Conservation (phyloP, 2,329 filamentous ascomycete genomes). For the Nemania sp. region DNA sequence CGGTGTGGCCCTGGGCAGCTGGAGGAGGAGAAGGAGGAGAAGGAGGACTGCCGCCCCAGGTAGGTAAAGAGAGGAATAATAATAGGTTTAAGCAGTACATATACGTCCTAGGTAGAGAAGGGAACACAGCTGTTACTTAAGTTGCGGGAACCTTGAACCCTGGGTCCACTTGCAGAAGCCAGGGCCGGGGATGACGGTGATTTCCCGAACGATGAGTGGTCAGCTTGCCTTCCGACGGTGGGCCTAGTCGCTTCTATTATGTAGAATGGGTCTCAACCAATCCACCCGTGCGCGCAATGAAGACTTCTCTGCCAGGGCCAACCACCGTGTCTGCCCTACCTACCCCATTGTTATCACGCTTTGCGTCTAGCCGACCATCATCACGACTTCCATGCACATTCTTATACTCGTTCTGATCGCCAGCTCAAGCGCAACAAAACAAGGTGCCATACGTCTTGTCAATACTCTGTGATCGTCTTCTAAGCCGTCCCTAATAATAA, state of each 20-base stretch:
- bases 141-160: constrained; percentile 29
- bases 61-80: constrained; percentile 2
- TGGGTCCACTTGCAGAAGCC: constrained; percentile 30
- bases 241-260: constrained; percentile 30
- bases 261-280: constrained; percentile 39
- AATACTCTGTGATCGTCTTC: constrained; percentile 25
- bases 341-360: constrained; percentile 36
- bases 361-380: constrained; percentile 24
- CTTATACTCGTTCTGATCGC: constrained; percentile 68
- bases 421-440: constrained; percentile 43
- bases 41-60: background rate
- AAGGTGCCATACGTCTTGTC: constrained; percentile 40
- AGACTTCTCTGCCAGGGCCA: constrained; percentile 29
- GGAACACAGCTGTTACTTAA: constrained; percentile 21
- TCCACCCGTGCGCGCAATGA: constrained; percentile 35
- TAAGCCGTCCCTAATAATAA: constrained; percentile 24
- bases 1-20: constrained; percentile 14
- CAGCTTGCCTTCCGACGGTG: constrained; percentile 30
- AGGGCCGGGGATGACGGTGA: constrained; percentile 37
- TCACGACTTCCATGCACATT: constrained; percentile 50
- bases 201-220: constrained; percentile 32
- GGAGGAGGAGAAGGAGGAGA: constrained; percentile 19
- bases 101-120: background rate
- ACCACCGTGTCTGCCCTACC: constrained; percentile 28
- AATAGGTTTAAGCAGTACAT: constrained; percentile 17